Evolutionary conservation across 305 asterid species (phyloP).

Genomic region (Solanum chacoense): DNA sequence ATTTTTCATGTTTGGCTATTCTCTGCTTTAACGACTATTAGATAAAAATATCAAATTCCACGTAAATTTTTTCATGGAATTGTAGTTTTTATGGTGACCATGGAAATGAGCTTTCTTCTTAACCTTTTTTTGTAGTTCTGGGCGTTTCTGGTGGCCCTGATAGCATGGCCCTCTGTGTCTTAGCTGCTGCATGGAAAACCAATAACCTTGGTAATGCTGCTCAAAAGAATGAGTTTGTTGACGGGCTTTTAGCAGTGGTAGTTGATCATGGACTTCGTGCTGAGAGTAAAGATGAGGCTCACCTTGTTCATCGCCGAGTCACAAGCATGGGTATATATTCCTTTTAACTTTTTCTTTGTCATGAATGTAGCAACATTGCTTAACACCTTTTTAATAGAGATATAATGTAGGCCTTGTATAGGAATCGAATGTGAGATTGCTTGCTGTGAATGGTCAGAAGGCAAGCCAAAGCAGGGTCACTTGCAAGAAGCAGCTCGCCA

Average conservation of each 20-base stretch:
- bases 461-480: conserved; percentile 70
- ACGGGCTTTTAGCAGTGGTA: conserved; percentile 73
- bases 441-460: conserved; percentile 71
- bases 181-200: conserved; percentile 79
- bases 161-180: conserved; percentile 77
- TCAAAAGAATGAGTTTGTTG: conserved; percentile 31
- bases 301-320: conserved; percentile 47
- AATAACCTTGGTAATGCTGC: conserved; percentile 14
- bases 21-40: not conserved
- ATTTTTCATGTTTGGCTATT: not conserved
- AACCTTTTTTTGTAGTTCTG: conserved; percentile 38
- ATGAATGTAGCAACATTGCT: conserved; percentile 13
- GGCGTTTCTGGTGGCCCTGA: conserved; percentile 99
- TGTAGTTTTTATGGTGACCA: not conserved
- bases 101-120: not conserved
- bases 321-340: conserved; percentile 57
- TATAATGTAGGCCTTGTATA: conserved; percentile 45
- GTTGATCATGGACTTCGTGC: conserved; percentile 84
- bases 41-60: not conserved
- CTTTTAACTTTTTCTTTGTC: conserved; percentile 6
- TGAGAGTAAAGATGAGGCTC: conserved; percentile 78
- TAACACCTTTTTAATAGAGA: conserved; percentile 20
- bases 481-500: conserved; percentile 90
- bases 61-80: not conserved
- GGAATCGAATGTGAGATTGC: conserved; percentile 83